These are phyloP conservation scores for Volvox reticuliferus DNA, from an alignment of 139 green algal species.

Conservation along the genomic window DNA sequence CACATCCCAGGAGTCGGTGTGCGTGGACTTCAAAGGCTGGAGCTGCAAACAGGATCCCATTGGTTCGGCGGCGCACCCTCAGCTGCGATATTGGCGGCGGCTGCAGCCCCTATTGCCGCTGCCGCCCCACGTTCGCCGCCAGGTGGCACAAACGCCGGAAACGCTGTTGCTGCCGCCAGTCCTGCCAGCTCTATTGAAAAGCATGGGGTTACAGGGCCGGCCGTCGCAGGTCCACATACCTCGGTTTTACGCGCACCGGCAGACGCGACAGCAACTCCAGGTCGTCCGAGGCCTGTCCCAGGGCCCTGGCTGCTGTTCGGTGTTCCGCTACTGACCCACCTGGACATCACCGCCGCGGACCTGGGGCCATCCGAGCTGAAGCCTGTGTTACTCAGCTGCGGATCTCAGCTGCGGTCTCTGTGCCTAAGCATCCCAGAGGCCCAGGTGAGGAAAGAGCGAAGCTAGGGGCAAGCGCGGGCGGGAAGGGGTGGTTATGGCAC, in stretches of 20 bases:
- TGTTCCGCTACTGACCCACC: slow-evolving; percentile 7
- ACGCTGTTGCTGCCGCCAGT: too few relatives aligned
- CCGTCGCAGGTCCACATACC: too few relatives aligned
- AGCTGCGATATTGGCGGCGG: background rate
- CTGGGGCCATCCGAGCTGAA: background rate
- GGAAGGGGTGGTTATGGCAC: too few relatives aligned
- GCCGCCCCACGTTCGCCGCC: background rate
- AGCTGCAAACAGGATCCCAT: background rate
- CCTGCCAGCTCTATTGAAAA: too few relatives aligned
- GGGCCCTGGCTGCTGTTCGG: background rate
- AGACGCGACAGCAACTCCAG: background rate
- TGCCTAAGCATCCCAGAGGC: background rate
- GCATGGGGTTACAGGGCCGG: too few relatives aligned
- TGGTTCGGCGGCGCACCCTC: background rate
- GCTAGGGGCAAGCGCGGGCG: too few relatives aligned
- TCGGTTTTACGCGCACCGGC: too few relatives aligned
- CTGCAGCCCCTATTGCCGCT: background rate
- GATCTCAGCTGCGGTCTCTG: background rate
- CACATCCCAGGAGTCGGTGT: background rate
- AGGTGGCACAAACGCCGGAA: too few relatives aligned
- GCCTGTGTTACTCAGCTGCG: background rate
- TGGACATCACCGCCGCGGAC: background rate
- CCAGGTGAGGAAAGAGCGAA: background rate
- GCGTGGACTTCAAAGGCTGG: background rate
- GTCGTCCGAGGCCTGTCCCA: background rate